Conservation (phyloP, 176 grass and related monocot species). For the Puccinellia tenuiflora region DNA sequence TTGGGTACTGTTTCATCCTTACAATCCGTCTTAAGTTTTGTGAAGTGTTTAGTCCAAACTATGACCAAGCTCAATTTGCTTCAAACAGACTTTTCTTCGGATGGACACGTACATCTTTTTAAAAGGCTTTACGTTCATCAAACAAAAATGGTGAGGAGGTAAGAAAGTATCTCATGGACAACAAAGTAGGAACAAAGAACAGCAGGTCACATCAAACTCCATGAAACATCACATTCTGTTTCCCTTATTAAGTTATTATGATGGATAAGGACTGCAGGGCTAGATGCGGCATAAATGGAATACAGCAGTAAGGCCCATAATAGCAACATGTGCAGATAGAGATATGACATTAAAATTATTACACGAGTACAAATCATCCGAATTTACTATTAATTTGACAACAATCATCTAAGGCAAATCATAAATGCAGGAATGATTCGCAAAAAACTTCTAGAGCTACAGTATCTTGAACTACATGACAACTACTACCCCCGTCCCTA, state of each 20-base stretch:
- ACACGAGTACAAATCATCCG: background rate
- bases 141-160: background rate
- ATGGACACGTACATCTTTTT: background rate
- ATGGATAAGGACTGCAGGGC: conserved; percentile 8
- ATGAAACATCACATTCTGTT: background rate
- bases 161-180: background rate
- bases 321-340: conserved; percentile 3
- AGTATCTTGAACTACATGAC: background rate
- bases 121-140: background rate
- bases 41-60: background rate
- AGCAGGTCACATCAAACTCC: conserved; percentile 11
- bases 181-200: background rate
- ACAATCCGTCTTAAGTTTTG: background rate
- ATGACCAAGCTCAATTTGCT: conserved; percentile 12
- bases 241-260: background rate
- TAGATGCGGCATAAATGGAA: conserved; percentile 7
- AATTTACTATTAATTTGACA: background rate
- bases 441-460: background rate
- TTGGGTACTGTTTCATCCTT: background rate
- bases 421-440: background rate
- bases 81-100: background rate
- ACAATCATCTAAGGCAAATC: background rate
- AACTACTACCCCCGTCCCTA: no score
- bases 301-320: conserved; percentile 9
- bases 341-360: conserved; percentile 10